Conservation (phyloP, 257 asterid species). For the Primulina huaijiensis region DNA sequence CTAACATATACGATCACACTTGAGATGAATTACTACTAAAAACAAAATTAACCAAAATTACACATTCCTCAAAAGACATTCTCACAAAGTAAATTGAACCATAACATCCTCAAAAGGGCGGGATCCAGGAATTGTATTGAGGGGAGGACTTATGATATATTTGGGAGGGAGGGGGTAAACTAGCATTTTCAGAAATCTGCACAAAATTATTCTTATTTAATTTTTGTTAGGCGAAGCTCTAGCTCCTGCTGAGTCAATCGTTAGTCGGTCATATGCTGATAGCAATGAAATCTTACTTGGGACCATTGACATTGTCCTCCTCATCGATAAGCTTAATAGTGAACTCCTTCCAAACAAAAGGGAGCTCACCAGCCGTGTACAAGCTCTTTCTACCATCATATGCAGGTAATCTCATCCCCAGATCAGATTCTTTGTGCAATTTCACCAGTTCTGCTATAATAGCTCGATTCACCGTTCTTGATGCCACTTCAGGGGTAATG, state of each 20-base stretch:
- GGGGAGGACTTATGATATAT: background rate
- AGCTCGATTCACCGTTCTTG: conserved; percentile 77
- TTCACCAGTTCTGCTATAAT: conserved; percentile 85
- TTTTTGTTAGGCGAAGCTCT: background rate
- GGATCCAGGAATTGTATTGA: background rate
- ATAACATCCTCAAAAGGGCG: background rate
- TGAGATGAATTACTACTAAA: conserved; percentile 5
- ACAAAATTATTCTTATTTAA: background rate
- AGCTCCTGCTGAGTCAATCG: background rate
- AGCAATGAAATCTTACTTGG: conserved; percentile 52
- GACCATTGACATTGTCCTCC: conserved; percentile 72
- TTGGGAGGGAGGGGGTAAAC: background rate
- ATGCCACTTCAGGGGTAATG: conserved; percentile 90
- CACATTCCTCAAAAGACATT: background rate
- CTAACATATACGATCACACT: conserved; percentile 1
- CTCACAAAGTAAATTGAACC: too few relatives aligned
- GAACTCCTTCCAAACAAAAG: conserved; percentile 90
- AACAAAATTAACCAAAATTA: background rate
- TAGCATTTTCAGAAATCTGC: background rate
- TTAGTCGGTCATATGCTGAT: background rate
- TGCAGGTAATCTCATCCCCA: conserved; percentile 92
- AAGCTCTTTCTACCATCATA: conserved; percentile 93
- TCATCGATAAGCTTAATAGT: conserved; percentile 71
- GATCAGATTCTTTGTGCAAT: conserved; percentile 74
- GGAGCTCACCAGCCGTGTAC: conserved; percentile 98